Conservation (phyloP, 2,329 filamentous ascomycete genomes). For the Aspergillus neotritici region DNA sequence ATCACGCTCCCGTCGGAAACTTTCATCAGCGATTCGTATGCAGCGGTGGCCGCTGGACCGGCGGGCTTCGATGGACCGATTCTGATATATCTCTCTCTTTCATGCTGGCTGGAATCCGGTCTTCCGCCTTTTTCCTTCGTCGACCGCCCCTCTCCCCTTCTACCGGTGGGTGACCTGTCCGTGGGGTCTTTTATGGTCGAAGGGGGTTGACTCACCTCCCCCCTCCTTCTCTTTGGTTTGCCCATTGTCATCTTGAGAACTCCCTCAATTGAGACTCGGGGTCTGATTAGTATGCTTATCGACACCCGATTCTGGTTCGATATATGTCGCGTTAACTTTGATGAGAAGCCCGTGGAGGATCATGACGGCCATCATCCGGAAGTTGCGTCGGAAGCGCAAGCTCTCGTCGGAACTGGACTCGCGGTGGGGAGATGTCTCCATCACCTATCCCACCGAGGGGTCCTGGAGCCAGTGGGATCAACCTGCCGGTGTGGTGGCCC, state of each 20-base stretch:
- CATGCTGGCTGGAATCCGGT: constrained; percentile 13
- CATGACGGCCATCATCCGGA: constrained; percentile 29
- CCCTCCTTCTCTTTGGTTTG: too few species aligned
- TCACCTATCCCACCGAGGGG: constrained; percentile 36
- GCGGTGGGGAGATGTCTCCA: constrained; percentile 38
- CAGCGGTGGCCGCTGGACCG: too few species aligned
- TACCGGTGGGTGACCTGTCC: neutral
- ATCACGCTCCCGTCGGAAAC: too few species aligned
- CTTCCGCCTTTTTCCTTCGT: constrained; percentile 4
- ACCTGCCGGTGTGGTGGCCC: constrained; percentile 8
- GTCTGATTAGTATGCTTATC: too few species aligned
- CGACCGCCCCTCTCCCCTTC: neutral
- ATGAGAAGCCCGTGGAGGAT: constrained; percentile 23
- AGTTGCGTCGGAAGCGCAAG: constrained; percentile 30
- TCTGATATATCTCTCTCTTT: constrained; percentile 21
- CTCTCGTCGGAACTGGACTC: constrained; percentile 34
- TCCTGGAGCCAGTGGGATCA: constrained; percentile 40
- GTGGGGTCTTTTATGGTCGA: neutral
- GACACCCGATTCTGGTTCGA: neutral
- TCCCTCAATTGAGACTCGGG: too few species aligned
- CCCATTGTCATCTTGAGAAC: too few species aligned
- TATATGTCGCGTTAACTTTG: constrained; percentile 7
- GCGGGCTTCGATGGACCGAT: constrained; percentile 5
- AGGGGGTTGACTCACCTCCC: too few species aligned
- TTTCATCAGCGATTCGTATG: too few species aligned